These are phyloP conservation scores for Passiflora organensis DNA, from an alignment of 345 rosid genomes.

Conservation along the genomic window DNA sequence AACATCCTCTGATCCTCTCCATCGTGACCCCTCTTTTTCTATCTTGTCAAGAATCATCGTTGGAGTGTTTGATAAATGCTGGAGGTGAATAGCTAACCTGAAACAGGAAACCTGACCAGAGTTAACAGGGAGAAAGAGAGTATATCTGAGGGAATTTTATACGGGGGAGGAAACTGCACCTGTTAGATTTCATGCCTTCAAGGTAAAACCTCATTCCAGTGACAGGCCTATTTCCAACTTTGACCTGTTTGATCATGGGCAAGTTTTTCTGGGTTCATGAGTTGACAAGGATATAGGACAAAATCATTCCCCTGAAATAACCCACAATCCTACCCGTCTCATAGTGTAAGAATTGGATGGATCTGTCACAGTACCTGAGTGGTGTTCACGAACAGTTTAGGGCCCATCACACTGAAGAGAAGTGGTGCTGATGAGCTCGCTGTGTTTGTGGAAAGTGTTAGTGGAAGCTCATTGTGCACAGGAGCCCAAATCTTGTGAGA, in stretches of 20 bases:
- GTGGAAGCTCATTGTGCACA: constrained; percentile 78
- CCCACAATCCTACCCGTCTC: no score
- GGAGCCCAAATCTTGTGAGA: constrained; percentile 85
- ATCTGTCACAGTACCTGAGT: no score
- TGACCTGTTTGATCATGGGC: constrained; percentile 42
- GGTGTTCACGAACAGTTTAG: constrained; percentile 79
- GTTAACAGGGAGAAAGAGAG: no score
- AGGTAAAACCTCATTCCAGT: constrained; percentile 83
- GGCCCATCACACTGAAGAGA: constrained; percentile 66
- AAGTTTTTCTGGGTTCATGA: no score
- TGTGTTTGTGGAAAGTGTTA: constrained; percentile 67
- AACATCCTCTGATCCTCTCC: constrained; percentile 66
- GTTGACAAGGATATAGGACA: no score
- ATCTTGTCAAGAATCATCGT: constrained; percentile 48
- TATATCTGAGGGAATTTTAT: neutral
- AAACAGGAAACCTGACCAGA: no score
- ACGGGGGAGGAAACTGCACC: constrained; percentile 27
- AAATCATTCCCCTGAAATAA: no score
- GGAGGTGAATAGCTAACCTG: constrained; percentile 77
- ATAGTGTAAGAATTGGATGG: no score
- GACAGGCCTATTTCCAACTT: constrained; percentile 47
- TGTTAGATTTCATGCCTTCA: constrained; percentile 88
- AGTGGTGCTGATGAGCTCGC: constrained; percentile 54
- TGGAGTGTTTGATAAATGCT: constrained; percentile 56
- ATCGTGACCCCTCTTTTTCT: constrained; percentile 36